Evolutionary conservation across 805 yeast species (phyloP), one percentile per base, ranked within the genome.

Genomic region (Sugiyamaella chiloensis): DNA sequence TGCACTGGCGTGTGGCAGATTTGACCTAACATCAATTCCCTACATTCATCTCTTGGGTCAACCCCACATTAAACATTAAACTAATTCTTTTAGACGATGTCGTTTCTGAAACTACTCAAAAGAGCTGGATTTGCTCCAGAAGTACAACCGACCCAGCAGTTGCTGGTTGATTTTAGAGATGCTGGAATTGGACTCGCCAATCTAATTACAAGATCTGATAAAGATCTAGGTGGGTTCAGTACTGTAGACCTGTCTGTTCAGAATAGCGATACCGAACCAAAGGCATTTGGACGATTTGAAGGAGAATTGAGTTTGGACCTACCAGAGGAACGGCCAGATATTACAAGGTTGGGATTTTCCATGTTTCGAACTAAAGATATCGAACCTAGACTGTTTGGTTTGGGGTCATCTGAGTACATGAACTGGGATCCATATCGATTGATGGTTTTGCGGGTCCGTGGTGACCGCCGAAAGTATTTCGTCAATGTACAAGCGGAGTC

Each of bases 401-500:
- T 56, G 35, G 60, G 49, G 24, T 64, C 68, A 5, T 66, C 70
- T 27, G 66, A 69, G 62, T 71, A 79, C 68, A 82, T 88, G 88
- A 88, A 87, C 62, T 82, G 88, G 81, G 74, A 80, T 14, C 70
- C 72, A 24, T 82, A 67, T 62, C 74, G 75, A 44, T 83, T 81
- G 54, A 66, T 87, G 56, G 83, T 81, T 30, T 60, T 87, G 60
- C 69, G 86, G 46, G 87, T 86, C n/a, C 76, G 79, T 52, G 87
- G 87, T 19, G 87, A 83, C 61, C 70, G 78, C 49, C 69, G 96
- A 48, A 82, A 82, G 64, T 87, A 85, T 64, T 76, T 84, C 64
- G 81, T 87, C 37, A 87, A 87, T 59, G 74, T 87, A 43, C 96
- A 87, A 67, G 83, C 91, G 9, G 87, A 86, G 59, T 79, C 88